phyloP scores from a whole-genome alignment of 208 protist species.

The Porcisia hertigi region DNA sequence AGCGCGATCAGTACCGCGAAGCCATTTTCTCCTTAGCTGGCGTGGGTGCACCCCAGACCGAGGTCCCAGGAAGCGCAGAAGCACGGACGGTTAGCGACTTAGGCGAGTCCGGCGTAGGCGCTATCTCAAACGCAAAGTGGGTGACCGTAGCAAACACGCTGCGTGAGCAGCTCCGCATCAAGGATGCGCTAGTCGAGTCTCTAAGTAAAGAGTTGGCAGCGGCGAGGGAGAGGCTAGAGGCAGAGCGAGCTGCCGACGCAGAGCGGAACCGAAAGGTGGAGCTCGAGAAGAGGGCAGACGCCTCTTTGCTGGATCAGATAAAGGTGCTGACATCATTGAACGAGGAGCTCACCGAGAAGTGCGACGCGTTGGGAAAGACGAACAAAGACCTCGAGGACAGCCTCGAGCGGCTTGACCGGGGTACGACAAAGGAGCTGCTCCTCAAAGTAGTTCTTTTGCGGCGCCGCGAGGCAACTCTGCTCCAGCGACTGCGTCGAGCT shows the following conservation, averaged over 20 bases:
- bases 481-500: conserved; percentile 76
- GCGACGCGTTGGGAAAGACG: conserved; percentile 38
- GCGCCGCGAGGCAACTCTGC: conserved; percentile 74
- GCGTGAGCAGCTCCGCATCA: conserved; percentile 70
- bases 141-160: conserved; percentile 54
- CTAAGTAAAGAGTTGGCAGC: conserved; percentile 42
- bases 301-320: conserved; percentile 29
- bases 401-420: conserved; percentile 39
- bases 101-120: conserved; percentile 12
- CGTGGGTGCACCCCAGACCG: conserved; percentile 9
- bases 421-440: conserved; percentile 56
- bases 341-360: conserved; percentile 61
- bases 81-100: conserved; percentile 7
- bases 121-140: conserved; percentile 37
- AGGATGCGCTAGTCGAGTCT: conserved; percentile 73
- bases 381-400: conserved; percentile 61
- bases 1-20: conserved; percentile 83
- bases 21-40: conserved; percentile 58
- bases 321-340: conserved; percentile 41
- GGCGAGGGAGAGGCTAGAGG: conserved; percentile 55
- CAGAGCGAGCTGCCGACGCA: conserved; percentile 26
- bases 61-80: not conserved
- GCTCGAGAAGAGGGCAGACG: conserved; percentile 12
- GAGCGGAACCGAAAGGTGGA: conserved; percentile 14
- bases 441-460: conserved; percentile 86